Evolutionary conservation across 2,329 filamentous ascomycete species (phyloP).

Genomic region (Boeremia exigua): DNA sequence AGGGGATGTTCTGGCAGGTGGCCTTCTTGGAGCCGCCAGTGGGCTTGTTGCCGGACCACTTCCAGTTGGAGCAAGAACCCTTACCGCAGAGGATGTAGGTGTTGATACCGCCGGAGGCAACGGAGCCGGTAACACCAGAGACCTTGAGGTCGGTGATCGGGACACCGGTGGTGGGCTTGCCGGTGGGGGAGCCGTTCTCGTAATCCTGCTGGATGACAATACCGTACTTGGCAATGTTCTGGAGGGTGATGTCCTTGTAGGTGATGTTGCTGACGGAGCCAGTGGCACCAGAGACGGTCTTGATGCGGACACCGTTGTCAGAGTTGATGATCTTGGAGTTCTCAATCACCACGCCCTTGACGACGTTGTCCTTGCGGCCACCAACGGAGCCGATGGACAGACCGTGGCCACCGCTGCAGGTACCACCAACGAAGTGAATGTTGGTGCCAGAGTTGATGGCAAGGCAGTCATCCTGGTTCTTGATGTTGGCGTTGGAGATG

Average conservation of each 20-base stretch:
- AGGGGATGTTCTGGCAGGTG: constrained; percentile 44
- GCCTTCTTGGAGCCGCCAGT: constrained; percentile 48
- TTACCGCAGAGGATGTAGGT: constrained; percentile 64
- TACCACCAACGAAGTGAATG: constrained; percentile 47
- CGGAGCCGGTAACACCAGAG: constrained; percentile 50
- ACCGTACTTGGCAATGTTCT: constrained; percentile 56
- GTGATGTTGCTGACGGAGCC: constrained; percentile 58
- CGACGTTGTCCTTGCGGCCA: constrained; percentile 61
- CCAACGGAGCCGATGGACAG: constrained; percentile 67
- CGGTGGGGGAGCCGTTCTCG: constrained; percentile 54
- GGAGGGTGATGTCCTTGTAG: constrained; percentile 56
- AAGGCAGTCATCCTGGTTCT: constrained; percentile 67
- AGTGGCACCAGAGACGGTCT: constrained; percentile 60
- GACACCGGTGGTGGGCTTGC: constrained; percentile 55
- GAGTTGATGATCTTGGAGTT: constrained; percentile 59
- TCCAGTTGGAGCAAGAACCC: constrained; percentile 61
- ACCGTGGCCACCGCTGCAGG: constrained; percentile 62
- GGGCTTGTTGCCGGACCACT: constrained; percentile 55
- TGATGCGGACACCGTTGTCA: constrained; percentile 64
- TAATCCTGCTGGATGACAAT: constrained; percentile 62
- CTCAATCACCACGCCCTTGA: constrained; percentile 60
- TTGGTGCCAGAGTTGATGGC: constrained; percentile 63
- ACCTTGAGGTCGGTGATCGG: constrained; percentile 55
- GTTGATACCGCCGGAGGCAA: constrained; percentile 42
- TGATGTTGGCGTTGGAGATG: constrained; percentile 59